Conservation (phyloP, 495 filamentous ascomycete genomes). For the Aspergillus saccharolyticus region DNA sequence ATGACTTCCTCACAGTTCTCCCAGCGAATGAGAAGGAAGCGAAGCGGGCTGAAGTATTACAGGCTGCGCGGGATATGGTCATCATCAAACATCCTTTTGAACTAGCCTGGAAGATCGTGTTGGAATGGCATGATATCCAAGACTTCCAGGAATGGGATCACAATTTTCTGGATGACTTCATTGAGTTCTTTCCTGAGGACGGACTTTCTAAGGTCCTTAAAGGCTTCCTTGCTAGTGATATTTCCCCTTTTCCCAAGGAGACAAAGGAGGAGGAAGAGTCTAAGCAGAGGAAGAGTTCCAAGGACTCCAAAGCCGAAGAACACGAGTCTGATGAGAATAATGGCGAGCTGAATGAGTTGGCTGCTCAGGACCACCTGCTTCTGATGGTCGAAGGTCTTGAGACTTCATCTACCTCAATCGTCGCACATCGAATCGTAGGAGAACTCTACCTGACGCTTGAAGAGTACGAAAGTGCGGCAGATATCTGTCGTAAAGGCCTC, state of each 20-base stretch:
- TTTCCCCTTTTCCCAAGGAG: constrained; percentile 70
- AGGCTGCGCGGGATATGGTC: constrained; percentile 82
- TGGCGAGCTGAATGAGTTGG: constrained; percentile 44
- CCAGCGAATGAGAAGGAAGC: constrained; percentile 57
- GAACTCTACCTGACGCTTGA: constrained; percentile 82
- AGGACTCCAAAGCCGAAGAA: constrained; percentile 21
- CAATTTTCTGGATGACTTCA: constrained; percentile 70
- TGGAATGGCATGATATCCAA: constrained; percentile 84
- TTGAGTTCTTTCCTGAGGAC: constrained; percentile 75
- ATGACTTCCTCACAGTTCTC: constrained; percentile 66
- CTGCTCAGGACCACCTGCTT: constrained; percentile 66
- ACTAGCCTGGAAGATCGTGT: constrained; percentile 80
- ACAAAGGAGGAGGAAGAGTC: constrained; percentile 16
- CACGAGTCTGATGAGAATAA: constrained; percentile 24
- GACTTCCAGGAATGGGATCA: constrained; percentile 67
- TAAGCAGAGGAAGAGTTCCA: constrained; percentile 19
- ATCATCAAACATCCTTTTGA: constrained; percentile 91
- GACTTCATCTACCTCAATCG: constrained; percentile 61
- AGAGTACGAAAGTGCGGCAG: constrained; percentile 80
- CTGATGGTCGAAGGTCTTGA: constrained; percentile 81
- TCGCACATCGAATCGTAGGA: constrained; percentile 78
- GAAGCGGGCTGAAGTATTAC: constrained; percentile 65
- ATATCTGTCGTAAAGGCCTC: constrained; percentile 68
- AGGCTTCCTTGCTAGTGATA: constrained; percentile 73
- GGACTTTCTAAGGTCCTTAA: constrained; percentile 75